Evolutionary conservation across 345 rosid species (phyloP).

Genomic region (Triadica sebifera): DNA sequence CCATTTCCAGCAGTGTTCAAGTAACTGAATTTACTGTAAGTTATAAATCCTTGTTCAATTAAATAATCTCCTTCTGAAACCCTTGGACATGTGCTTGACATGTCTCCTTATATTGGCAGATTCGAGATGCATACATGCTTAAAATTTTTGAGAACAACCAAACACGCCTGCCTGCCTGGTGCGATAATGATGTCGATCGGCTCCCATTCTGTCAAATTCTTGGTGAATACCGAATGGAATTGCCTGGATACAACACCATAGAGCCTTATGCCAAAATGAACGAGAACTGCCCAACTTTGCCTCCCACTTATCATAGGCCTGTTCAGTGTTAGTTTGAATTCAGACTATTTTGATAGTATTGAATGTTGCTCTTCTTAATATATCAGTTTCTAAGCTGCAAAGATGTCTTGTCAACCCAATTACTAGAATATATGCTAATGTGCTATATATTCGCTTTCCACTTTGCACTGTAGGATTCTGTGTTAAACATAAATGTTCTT

Average conservation of each 20-base stretch:
- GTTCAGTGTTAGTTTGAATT: constrained; percentile 42
- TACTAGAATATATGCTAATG: too few species aligned
- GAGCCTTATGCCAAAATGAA: constrained; percentile 88
- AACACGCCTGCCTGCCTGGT: constrained; percentile 81
- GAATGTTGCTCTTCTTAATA: not conserved
- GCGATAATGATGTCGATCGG: constrained; percentile 48
- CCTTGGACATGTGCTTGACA: not conserved
- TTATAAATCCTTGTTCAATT: not conserved
- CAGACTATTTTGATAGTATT: constrained; percentile 10
- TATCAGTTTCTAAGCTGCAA: not conserved
- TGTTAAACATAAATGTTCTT: constrained; percentile 16
- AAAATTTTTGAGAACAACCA: constrained; percentile 66
- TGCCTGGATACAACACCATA: constrained; percentile 72
- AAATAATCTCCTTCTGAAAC: not conserved
- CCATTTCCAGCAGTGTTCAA: constrained; percentile 67
- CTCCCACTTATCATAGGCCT: constrained; percentile 84
- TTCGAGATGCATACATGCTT: constrained; percentile 89
- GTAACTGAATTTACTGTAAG: constrained; percentile 95
- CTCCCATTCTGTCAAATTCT: constrained; percentile 82
- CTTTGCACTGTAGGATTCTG: not conserved
- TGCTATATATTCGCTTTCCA: not conserved
- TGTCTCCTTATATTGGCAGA: constrained; percentile 34
- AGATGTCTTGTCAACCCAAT: not conserved
- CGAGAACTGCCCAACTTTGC: constrained; percentile 86
- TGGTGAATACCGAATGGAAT: constrained; percentile 85